These are phyloP conservation scores for Suillus americanus DNA, from an alignment of 768 basidiomycete genomes.

Conservation along the genomic window DNA sequence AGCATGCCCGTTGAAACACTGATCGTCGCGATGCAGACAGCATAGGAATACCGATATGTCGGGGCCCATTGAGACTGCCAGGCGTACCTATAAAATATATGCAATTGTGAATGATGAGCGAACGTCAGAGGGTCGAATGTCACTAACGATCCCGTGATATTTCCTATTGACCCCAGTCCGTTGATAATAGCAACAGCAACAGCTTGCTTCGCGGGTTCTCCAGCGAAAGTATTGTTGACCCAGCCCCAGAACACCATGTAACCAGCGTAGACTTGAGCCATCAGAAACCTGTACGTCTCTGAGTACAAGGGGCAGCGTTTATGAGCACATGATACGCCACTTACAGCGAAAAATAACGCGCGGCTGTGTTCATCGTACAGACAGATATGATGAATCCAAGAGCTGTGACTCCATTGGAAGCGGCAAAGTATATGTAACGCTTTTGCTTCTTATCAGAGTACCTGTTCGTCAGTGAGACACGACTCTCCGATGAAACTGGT, in stretches of 20 bases:
- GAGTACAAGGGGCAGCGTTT: too few relatives aligned
- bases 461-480: too few relatives aligned
- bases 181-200: conserved; percentile 79
- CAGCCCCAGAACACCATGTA: conserved; percentile 58
- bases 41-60: conserved; percentile 63
- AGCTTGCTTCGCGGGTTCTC: conserved; percentile 77
- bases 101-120: background rate
- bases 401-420: too few relatives aligned
- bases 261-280: conserved; percentile 68
- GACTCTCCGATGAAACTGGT: too few relatives aligned
- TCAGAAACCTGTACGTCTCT: conserved; percentile 29
- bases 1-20: background rate
- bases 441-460: too few relatives aligned
- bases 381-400: too few relatives aligned
- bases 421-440: too few relatives aligned
- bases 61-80: conserved; percentile 70
- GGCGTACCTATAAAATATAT: conserved; percentile 41
- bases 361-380: too few relatives aligned
- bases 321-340: too few relatives aligned
- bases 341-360: too few relatives aligned
- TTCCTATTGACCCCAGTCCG: conserved; percentile 75
- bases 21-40: conserved; percentile 54
- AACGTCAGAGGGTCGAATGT: background rate
- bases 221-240: conserved; percentile 57
- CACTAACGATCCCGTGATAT: conserved; percentile 74